Base-by-base conservation (phyloP, 1,139 yeast species). In the Nadsonia starkeyi-henricii region DNA sequence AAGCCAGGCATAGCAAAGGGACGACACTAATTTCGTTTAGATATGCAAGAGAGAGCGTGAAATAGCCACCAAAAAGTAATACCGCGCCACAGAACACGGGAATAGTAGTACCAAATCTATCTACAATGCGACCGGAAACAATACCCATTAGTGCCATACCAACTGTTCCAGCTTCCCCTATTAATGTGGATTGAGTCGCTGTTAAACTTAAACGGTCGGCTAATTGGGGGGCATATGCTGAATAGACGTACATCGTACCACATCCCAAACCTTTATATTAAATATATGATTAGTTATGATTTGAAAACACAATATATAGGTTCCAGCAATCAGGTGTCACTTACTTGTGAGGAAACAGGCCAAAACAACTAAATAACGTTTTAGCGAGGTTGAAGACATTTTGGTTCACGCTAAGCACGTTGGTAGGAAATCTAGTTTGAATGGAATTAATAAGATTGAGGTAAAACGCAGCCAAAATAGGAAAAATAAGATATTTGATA, bases 221-320 rank as follows among this genome's bases (percentile, higher is more conserved):
- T 53, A 78, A 66, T 57, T 79, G 85, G 2, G 85, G 84, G 45
- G 81, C 78, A 57, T 77, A 79, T 5, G 81, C 79, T 28, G 79
- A 74, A 60, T 77, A 79, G 48, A 79, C 65, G 58, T 79, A 79
- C 60, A 78, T 67, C 4, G 84, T 78, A 3, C 85, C 85, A 58
- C 82, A 62, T 42, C 75, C 76, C 48, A 78, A 63, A 21, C 28
- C 28, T 23, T 23, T n/a, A n/a, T n/a, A n/a, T n/a, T n/a, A n/a
- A n/a, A n/a, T n/a, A n/a, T n/a, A n/a, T n/a, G n/a, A n/a, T n/a
- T n/a, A n/a, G n/a, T n/a, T n/a, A n/a, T n/a, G n/a, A n/a, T n/a
- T n/a, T n/a, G n/a, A n/a, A n/a, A n/a, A n/a, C n/a, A n/a, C n/a
- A n/a, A n/a, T n/a, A n/a, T n/a, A n/a, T n/a, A n/a, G n/a, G n/a